phyloP scores from a whole-genome alignment of 2,329 filamentous ascomycete species.

The Sporothrix humicola region DNA sequence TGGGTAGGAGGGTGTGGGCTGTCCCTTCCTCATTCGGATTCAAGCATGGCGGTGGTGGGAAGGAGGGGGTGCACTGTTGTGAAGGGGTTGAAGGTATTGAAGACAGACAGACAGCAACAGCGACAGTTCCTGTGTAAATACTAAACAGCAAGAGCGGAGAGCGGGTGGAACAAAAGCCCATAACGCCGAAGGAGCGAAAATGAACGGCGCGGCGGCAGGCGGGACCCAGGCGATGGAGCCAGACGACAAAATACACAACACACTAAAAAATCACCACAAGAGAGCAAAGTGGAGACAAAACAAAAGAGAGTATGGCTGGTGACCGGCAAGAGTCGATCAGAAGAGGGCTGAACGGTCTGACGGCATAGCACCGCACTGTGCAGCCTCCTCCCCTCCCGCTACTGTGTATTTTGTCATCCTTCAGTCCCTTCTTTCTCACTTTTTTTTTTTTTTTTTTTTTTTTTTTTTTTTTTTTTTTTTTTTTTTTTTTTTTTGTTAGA shows the following conservation, averaged over 20 bases:
- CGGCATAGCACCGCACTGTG: conserved; percentile 7
- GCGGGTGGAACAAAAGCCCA: background rate
- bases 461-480: too few relatives aligned
- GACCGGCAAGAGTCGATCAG: background rate
- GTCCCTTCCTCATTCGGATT: conserved; percentile 7
- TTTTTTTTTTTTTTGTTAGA: too few relatives aligned
- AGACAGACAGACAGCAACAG: too few relatives aligned
- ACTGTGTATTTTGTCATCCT: background rate
- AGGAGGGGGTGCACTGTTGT: background rate
- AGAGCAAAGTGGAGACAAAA: conserved; percentile 1
- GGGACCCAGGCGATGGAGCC: conserved; percentile 3
- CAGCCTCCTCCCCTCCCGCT: background rate
- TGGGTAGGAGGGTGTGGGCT: background rate
- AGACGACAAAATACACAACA: conserved; percentile 15
- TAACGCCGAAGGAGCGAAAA: conserved; percentile 21
- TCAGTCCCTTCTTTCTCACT: background rate
- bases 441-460: background rate
- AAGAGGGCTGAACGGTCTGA: conserved; percentile 12
- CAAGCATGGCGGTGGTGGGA: background rate
- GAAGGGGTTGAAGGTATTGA: background rate
- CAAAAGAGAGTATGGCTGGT: background rate
- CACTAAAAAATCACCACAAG: background rate
- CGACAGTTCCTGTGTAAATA: background rate
- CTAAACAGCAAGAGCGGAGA: background rate
- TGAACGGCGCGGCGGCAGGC: conserved; percentile 9